Percentiles rank a stretch among this genome's conserved stretches.
Evolutionary conservation across 495 filamentous ascomycete species (phyloP).

Genomic region (Elaphomyces granulatus): DNA sequence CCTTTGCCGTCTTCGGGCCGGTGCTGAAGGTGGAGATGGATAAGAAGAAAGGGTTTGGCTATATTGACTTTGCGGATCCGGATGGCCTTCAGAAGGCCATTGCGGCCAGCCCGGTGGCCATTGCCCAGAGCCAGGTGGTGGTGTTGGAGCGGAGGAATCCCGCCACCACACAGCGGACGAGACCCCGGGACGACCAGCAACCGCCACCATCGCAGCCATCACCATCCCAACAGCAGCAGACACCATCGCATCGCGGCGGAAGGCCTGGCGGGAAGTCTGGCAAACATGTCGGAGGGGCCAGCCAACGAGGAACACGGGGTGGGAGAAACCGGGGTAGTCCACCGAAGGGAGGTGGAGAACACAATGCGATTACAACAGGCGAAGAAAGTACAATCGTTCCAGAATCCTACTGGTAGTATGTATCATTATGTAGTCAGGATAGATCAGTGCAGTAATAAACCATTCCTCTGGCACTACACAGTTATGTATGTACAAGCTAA

Average conservation of each 20-base stretch:
- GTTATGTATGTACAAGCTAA: conserved; percentile 2
- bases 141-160: conserved; percentile 62
- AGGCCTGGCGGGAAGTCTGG: conserved; percentile 8
- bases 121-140: conserved; percentile 74
- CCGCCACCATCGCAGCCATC: conserved; percentile 10
- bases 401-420: too few relatives aligned
- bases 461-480: too few relatives aligned
- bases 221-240: conserved; percentile 3
- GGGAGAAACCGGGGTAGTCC: conserved; percentile 17
- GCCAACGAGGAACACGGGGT: conserved; percentile 23
- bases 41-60: conserved; percentile 83
- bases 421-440: too few relatives aligned
- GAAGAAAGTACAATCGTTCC: background rate
- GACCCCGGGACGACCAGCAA: conserved; percentile 14
- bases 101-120: conserved; percentile 59
- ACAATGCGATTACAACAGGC: background rate
- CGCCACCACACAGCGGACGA: background rate
- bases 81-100: conserved; percentile 63
- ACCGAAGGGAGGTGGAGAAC: conserved; percentile 8
- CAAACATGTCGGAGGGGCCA: conserved; percentile 27
- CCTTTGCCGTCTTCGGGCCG: conserved; percentile 54
- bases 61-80: conserved; percentile 66
- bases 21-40: conserved; percentile 76
- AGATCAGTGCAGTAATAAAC: too few relatives aligned
- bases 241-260: background rate